Evolutionary conservation across 345 rosid genomes (phyloP).

Genomic region (Clarkia xantiana): DNA sequence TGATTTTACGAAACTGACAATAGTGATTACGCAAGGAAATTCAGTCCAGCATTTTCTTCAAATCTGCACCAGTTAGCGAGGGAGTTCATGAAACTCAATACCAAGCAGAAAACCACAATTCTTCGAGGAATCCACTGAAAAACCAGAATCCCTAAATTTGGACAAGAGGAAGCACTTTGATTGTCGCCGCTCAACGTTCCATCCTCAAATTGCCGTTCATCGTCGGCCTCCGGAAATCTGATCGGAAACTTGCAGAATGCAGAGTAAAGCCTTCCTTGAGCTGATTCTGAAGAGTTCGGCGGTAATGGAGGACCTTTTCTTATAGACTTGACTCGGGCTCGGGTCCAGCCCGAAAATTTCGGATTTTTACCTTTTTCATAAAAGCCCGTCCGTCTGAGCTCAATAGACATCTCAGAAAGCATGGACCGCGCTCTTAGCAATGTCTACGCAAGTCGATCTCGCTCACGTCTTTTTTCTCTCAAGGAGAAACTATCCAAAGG

Average conservation of each 20-base stretch:
- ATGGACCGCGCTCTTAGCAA: too few relatives aligned
- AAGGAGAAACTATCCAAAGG: too few relatives aligned
- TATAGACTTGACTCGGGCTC: too few relatives aligned
- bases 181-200: neutral
- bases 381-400: too few relatives aligned
- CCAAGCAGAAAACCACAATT: neutral
- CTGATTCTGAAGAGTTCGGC: slow-evolving; percentile 8
- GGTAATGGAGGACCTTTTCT: slow-evolving; percentile 11
- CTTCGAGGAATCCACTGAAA: neutral
- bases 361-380: too few relatives aligned
- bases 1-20: too few relatives aligned
- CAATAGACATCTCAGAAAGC: too few relatives aligned
- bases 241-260: slow-evolving; percentile 4
- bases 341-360: too few relatives aligned
- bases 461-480: too few relatives aligned
- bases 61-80: too few relatives aligned
- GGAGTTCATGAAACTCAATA: neutral
- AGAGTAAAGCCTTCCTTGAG: slow-evolving; percentile 7
- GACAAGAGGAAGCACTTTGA: neutral
- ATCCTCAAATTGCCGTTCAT: neutral
- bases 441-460: too few relatives aligned
- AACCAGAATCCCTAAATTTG: neutral
- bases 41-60: too few relatives aligned
- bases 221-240: neutral
- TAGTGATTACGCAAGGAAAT: neutral